Base-by-base conservation (phyloP, 2,329 filamentous ascomycete genomes). In the Sclerotinia subarctica region DNA sequence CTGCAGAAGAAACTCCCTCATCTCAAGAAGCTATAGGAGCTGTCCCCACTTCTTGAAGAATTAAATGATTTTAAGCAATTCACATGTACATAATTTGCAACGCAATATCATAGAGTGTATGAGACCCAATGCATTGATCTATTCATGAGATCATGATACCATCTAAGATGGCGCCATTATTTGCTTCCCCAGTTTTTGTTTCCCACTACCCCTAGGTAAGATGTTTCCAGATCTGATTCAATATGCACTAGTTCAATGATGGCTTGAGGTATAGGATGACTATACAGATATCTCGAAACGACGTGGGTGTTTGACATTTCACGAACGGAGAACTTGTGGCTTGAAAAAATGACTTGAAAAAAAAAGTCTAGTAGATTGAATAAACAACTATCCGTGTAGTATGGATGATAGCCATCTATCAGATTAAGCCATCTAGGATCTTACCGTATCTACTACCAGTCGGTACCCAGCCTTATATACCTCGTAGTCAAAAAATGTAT, bases 41-140 rank as follows among this genome's bases (percentile, higher is more conserved):
- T 15, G 67, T 70, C 3, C 72, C 73, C 51, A 70, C 74, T 47
- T 77, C 74, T 67, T 77, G 73, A 64, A 69, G 35, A 60, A 38
- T 3, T 35, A 68, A 58, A 54, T 19, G 7, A 6, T 47, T 21
- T 53, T 19, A 21, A 46, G 42, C 32, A 53, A 44, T 63, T 67
- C 49, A 44, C 42, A 51, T 66, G 47, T 58, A 66, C 38, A 69
- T 58, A 66, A 66, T 63, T 63, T 46, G 35, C n/a, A 56, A 13
- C 7, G 42, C 24, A 60, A 47, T 29, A 63, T 42, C 58, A 52
- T 58, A 59, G 29, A 51, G 29, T 47, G 51, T 47, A 49, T 56
- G 19, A 49, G 52, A 21, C 52, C 44, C 44, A 38, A 56, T 60
- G 46, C 54, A 60, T n/a, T 58, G 38, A 26, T 59, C 24, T 51